Percentiles rank a stretch among this genome's conserved stretches.
Conservation (phyloP, 2,329 filamentous ascomycete genomes). For the Fusarium xylarioides region DNA sequence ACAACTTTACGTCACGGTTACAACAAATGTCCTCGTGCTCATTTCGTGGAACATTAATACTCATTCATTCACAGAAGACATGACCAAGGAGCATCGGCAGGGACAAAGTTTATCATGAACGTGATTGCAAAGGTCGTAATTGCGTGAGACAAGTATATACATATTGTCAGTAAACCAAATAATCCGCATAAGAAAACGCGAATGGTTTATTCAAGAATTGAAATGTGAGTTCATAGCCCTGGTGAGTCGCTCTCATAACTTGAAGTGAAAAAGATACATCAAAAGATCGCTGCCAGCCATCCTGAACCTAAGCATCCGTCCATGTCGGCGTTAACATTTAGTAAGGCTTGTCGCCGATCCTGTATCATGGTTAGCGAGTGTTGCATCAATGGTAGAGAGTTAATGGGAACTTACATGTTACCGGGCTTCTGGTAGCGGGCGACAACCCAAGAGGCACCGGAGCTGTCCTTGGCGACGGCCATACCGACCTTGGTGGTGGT, state of each 20-base stretch:
- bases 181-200: constrained; percentile 14
- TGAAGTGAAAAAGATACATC: constrained; percentile 23
- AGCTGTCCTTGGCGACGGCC: constrained; percentile 23
- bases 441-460: constrained; percentile 36
- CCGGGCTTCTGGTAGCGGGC: constrained; percentile 38
- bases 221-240: constrained; percentile 23
- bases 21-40: background rate
- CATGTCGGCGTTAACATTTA: constrained; percentile 12
- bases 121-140: constrained; percentile 7
- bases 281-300: constrained; percentile 21
- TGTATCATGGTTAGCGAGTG: constrained; percentile 15
- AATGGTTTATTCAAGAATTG: constrained; percentile 25
- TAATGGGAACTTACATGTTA: constrained; percentile 37
- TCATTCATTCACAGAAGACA: background rate
- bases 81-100: background rate
- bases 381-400: background rate
- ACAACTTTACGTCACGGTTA: too few relatives aligned
- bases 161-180: constrained; percentile 12
- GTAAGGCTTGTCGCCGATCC: constrained; percentile 37
- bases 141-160: constrained; percentile 13
- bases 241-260: constrained; percentile 25
- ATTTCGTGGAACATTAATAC: background rate
- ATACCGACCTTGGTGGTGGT: constrained; percentile 41
- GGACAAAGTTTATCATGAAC: background rate
- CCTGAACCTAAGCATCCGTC: constrained; percentile 5